Evolutionary conservation across 163 green algal species (phyloP).

Genomic region (Volvox carteri): DNA sequence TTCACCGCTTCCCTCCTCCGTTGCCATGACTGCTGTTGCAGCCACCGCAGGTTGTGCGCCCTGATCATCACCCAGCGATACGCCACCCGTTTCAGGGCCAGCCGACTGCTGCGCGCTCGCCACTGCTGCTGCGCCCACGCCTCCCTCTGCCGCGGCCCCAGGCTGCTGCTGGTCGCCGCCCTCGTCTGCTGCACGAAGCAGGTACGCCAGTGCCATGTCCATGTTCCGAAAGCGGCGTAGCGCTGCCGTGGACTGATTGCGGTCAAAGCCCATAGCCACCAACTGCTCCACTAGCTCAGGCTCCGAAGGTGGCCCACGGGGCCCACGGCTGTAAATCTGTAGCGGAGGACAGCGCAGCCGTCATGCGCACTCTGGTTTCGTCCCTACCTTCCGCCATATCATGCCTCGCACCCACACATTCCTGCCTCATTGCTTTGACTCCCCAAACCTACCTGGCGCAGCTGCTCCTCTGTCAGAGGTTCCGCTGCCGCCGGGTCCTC

Average conservation of each 20-base stretch:
- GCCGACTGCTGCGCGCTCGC: neutral
- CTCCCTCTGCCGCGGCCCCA: neutral
- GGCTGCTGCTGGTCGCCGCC: neutral
- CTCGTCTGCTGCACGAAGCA: constrained; percentile 36
- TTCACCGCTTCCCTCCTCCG: neutral
- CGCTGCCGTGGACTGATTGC: constrained; percentile 28
- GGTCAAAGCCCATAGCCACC: constrained; percentile 56
- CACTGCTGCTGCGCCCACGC: neutral
- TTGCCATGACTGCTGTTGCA: neutral
- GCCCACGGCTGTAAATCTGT: constrained; percentile 52
- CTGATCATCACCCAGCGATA: neutral
- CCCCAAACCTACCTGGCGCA: constrained; percentile 41
- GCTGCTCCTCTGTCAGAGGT: constrained; percentile 66
- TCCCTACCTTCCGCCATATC: neutral
- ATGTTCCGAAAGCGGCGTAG: constrained; percentile 54
- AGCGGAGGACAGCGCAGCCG: neutral
- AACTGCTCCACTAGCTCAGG: constrained; percentile 48
- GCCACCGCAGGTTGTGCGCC: neutral
- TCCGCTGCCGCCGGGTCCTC: constrained; percentile 72
- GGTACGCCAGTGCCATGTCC: constrained; percentile 54
- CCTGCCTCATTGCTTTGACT: neutral
- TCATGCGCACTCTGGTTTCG: neutral
- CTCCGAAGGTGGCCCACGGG: constrained; percentile 30
- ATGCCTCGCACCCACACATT: neutral
- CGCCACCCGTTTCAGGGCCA: neutral